A percentile compares a stretch with the other conserved stretches of the same genome.
Conservation (phyloP, 2,329 filamentous ascomycete genomes). For the Aschersonia sp. region DNA sequence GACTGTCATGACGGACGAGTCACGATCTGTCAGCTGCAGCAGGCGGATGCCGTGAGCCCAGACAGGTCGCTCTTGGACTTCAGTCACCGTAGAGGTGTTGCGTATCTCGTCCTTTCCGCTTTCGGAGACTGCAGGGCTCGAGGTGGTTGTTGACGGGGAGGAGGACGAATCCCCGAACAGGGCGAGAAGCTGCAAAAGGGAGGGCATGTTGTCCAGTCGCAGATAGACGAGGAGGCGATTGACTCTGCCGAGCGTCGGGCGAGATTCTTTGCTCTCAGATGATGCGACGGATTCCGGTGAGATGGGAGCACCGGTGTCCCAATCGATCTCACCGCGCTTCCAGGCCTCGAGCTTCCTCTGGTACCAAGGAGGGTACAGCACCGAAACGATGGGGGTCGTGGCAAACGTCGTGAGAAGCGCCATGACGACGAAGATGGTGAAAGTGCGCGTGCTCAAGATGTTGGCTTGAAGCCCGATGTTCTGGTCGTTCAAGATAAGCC, state of each 20-base stretch:
- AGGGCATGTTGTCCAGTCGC: conserved; percentile 70
- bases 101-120: conserved; percentile 7
- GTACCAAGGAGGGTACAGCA: conserved; percentile 56
- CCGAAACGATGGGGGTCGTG: conserved; percentile 62
- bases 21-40: conserved; percentile 77
- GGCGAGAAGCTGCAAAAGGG: conserved; percentile 68
- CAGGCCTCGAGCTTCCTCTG: conserved; percentile 35
- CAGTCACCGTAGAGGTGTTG: not conserved
- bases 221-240: conserved; percentile 65
- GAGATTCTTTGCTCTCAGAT: conserved; percentile 1
- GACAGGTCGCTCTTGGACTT: conserved; percentile 18
- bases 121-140: not conserved
- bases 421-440: conserved; percentile 94
- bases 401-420: conserved; percentile 73
- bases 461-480: conserved; percentile 68
- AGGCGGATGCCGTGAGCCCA: conserved; percentile 76
- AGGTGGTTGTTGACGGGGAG: conserved; percentile 1
- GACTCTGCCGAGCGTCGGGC: conserved; percentile 19
- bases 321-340: conserved; percentile 81
- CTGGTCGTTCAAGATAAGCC: conserved; percentile 14
- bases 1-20: conserved; percentile 90
- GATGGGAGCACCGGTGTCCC: conserved; percentile 33
- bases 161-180: conserved; percentile 45
- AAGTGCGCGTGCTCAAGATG: conserved; percentile 67
- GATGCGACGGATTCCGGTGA: conserved; percentile 4